phyloP scores from a whole-genome alignment of 306 rosid species.

The Rosa lucieae region DNA sequence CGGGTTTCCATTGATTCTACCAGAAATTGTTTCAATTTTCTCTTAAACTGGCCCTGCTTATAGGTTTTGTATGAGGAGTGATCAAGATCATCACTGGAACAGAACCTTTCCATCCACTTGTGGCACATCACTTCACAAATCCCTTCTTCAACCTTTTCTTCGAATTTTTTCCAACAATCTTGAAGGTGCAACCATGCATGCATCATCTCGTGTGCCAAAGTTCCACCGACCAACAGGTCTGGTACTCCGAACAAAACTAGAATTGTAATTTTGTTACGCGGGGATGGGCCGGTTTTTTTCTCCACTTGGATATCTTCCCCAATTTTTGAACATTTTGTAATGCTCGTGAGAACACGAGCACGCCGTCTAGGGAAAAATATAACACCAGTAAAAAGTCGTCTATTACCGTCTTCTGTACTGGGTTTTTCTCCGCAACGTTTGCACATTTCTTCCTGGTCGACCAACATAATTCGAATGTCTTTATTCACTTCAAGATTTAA shows the following conservation, averaged over 20 bases:
- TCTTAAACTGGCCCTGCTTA: neutral
- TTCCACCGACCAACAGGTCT: neutral
- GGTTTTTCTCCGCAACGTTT: too few species aligned
- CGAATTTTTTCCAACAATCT: neutral
- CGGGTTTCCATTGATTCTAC: too few species aligned
- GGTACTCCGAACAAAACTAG: neutral
- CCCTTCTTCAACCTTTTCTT: neutral
- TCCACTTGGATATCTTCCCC: neutral
- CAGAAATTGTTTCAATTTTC: neutral
- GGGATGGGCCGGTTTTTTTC: neutral
- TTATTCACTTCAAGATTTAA: neutral
- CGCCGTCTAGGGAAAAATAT: too few species aligned
- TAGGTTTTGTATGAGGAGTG: neutral
- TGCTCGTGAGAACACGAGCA: neutral
- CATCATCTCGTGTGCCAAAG: constrained; percentile 1
- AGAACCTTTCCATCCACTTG: neutral
- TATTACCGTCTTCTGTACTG: neutral
- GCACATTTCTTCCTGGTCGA: neutral
- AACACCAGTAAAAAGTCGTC: too few species aligned
- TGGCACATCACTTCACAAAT: neutral
- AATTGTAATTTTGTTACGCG: neutral
- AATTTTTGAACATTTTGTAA: neutral
- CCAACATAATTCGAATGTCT: neutral
- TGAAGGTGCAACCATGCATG: neutral
- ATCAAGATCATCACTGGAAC: neutral